These are phyloP conservation scores for Gossypium raimondii DNA, from an alignment of 345 rosid species.

Conservation along the genomic window DNA sequence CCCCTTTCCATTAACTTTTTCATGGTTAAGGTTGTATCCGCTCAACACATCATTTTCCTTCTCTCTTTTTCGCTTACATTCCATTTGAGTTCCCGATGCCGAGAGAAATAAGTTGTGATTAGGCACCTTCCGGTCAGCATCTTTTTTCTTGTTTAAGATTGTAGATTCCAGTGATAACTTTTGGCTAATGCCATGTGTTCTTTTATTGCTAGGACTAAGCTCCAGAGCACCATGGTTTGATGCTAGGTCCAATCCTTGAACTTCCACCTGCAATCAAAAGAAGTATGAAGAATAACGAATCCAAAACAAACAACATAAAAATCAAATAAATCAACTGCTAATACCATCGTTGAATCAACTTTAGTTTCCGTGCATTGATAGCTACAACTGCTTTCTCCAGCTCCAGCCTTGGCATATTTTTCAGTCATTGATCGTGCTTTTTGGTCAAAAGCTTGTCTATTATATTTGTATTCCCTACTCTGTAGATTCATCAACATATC, in stretches of 20 bases:
- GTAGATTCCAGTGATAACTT: constrained; percentile 40
- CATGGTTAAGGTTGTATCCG: constrained; percentile 8
- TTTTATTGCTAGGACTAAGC: constrained; percentile 23
- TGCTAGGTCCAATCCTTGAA: constrained; percentile 21
- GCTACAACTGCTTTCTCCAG: constrained; percentile 26
- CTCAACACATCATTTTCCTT: constrained; percentile 23
- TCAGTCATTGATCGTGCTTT: constrained; percentile 69
- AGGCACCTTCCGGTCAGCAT: constrained; percentile 16
- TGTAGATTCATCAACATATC: constrained; percentile 28
- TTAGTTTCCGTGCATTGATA: constrained; percentile 25
- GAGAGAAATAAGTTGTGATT: constrained; percentile 2
- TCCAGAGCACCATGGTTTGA: constrained; percentile 25
- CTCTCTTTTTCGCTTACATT: constrained; percentile 22
- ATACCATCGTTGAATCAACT: constrained; percentile 23
- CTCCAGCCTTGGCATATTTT: constrained; percentile 52
- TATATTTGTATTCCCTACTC: constrained; percentile 83
- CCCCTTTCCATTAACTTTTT: constrained; percentile 22
- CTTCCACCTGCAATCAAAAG: constrained; percentile 36
- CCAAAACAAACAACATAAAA: neutral
- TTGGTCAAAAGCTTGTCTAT: constrained; percentile 60
- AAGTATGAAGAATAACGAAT: neutral
- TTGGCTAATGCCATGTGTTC: constrained; percentile 22
- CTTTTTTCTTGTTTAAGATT: constrained; percentile 21
- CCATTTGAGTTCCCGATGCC: constrained; percentile 10
- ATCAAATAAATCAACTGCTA: neutral